Evolutionary conservation across 2,329 filamentous ascomycete species (phyloP), one percentile per base, ranked within the genome.

Genomic region (Epichloe glyceriae): DNA sequence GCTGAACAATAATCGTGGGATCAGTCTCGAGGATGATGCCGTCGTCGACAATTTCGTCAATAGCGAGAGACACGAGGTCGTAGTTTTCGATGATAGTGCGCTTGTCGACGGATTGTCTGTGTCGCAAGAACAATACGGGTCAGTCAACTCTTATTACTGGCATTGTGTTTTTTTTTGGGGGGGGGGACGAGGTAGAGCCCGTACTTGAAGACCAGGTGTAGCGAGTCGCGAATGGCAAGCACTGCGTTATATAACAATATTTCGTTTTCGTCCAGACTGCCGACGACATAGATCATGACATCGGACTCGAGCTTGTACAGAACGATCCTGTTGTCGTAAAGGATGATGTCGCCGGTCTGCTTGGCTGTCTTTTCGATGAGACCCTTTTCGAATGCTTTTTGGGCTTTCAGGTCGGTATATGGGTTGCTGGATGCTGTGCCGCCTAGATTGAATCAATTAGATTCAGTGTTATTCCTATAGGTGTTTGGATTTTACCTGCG

Each of bases 261-360:
- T 73, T 98, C 93, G 69, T 97, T 98, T 78, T 98, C 93, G 49
- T 96, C 88, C 49, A 87, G 78, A 50, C 84, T 82, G 57, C 91
- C 91, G 11, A 98, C 87, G 26, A 97, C 86, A 67, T 97, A 97
- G 64, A 82, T 80, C 85, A 96, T 96, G 52, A 97, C 86, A 68
- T 98, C 93, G 60, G 87, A 89, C 74, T 98, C 93, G 73, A 86
- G 86, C 81, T 98, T 98, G 77, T 96, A 98, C 49, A 97, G 84
- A 50, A 97, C 88, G 54, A 98, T 85, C 62, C 88, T 82, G 72
- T 94, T 94, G 71, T 98, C 93, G 72, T 96, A 97, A 51, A 98
- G 81, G 60, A 98, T 94, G 61, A 98, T 93, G 72, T 97, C 93
- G 60, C 86, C 88, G 14, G 82, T 90, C 72, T 94, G 88, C 76